Conservation (phyloP, 1,284 basidiomycete species). For the Crucibulum parvulum region DNA sequence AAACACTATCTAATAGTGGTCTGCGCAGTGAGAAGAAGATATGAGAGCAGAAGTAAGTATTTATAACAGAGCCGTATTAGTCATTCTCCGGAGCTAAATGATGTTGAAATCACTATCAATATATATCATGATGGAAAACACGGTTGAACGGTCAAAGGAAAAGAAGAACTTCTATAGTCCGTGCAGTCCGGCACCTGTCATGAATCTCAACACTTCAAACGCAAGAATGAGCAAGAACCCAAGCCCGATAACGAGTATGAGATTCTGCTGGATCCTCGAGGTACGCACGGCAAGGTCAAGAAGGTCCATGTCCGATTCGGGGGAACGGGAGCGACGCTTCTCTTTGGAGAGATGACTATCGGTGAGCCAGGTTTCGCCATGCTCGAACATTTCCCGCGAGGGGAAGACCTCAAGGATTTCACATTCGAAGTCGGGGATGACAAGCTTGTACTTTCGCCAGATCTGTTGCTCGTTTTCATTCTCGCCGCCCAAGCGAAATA, state of each 20-base stretch:
- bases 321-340: too few species aligned
- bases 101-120: too few species aligned
- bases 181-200: too few species aligned
- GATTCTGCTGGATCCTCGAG: constrained; percentile 5
- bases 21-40: too few species aligned
- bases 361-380: constrained; percentile 58
- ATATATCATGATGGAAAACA: too few species aligned
- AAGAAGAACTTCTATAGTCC: too few species aligned
- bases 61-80: too few species aligned
- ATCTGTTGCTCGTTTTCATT: constrained; percentile 24
- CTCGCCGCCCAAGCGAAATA: too few species aligned
- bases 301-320: neutral
- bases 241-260: constrained; percentile 10
- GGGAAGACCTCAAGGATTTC: constrained; percentile 75
- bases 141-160: too few species aligned
- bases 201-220: constrained; percentile 27
- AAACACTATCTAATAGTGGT: too few species aligned
- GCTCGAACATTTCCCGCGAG: constrained; percentile 66
- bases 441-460: constrained; percentile 63
- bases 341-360: constrained; percentile 7
- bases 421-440: constrained; percentile 61
- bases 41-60: too few species aligned
- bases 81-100: too few species aligned
- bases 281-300: constrained; percentile 3
- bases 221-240: constrained; percentile 31